Evolutionary conservation across 768 basidiomycete species (phyloP), one percentile per base, ranked within the genome.

Genomic region (Cantharellus cinnabarinus): DNA sequence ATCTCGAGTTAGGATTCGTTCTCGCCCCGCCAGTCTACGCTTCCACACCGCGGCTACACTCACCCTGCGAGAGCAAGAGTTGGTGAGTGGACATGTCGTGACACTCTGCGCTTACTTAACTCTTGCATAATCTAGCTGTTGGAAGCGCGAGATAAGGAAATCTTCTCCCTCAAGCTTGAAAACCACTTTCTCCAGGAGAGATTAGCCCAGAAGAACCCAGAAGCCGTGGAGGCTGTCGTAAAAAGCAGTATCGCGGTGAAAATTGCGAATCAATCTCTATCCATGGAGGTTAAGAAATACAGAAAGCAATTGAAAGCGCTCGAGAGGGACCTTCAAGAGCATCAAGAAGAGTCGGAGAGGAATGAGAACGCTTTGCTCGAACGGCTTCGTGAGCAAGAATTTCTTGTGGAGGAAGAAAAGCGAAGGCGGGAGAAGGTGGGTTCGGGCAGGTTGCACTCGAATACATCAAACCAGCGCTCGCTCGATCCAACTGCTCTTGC

Each of bases 161-260:
- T 94, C 74, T 97, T 98, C 69, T 85, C 83, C 66, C 82, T 99
- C 68, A 95, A 97, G 70, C 78, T 98, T 57, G 86, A 90, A 60
- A 87, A 95, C 2, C 90, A 95, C 67, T 94, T 95, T 68, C 78
- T 97, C 50, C 89, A 97, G 70, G 90, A 98, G 66, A 83, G 88
- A 52, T 77, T 99, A 7, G 7, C 15, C 14, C 84, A 85, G 2
- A 81, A 88, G 65, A 79, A 91, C 54, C 85, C 87, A 0, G 90
- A 94, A 68, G 85, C 94, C 66, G 85, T 93, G 68, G 86, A 95
- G 66, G 83, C 85, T 3, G 85, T 85, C 3, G 77, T 89, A 59
- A 89, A 91, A 64, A 89, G 93, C 70, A 94, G 94, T 65, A 88
- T 90, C 66, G 84, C 82, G 63, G 81, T 94, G 66, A 94, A 94